A percentile compares a stretch with the other conserved stretches of the same genome.
phyloP scores from a whole-genome alignment of 805 yeast genomes.

The Maudiozyma pseudohumilis region DNA sequence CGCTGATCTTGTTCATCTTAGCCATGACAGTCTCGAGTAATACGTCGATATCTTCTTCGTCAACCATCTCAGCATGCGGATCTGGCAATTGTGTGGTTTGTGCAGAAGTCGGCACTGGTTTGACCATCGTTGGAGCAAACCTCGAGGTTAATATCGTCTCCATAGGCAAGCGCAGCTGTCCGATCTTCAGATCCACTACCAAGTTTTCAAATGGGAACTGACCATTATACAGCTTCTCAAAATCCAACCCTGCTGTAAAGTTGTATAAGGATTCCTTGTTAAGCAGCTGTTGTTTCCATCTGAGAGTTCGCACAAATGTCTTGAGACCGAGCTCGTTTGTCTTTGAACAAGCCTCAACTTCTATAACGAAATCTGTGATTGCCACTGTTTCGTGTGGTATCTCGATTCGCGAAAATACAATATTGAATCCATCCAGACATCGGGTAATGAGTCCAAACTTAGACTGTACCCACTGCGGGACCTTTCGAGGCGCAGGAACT shows the following conservation, averaged over 20 bases:
- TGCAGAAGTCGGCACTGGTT: background rate
- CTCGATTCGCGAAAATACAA: constrained; percentile 5
- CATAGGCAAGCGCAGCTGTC: constrained; percentile 15
- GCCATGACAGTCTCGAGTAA: constrained; percentile 3
- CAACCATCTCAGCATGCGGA: background rate
- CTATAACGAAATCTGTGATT: constrained; percentile 3
- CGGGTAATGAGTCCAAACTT: background rate
- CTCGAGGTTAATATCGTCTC: constrained; percentile 1
- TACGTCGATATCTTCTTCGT: constrained; percentile 4
- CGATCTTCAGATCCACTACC: constrained; percentile 14
- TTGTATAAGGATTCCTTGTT: constrained; percentile 6
- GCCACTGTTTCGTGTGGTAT: constrained; percentile 1
- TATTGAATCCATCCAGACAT: constrained; percentile 6
- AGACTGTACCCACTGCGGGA: constrained; percentile 4
- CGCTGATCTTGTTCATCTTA: constrained; percentile 4
- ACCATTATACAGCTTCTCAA: constrained; percentile 1
- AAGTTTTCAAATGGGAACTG: constrained; percentile 9
- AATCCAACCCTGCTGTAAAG: background rate
- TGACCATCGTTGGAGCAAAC: too few relatives aligned
- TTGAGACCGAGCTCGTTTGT: constrained; percentile 3
- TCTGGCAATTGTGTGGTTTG: background rate
- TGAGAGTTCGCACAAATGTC: constrained; percentile 5
- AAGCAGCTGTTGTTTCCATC: constrained; percentile 5
- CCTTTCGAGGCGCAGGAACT: background rate
- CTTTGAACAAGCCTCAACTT: background rate